These are phyloP conservation scores for Erythrobasidium hasegawianum DNA, from an alignment of 1,284 basidiomycete genomes.

Conservation along the genomic window DNA sequence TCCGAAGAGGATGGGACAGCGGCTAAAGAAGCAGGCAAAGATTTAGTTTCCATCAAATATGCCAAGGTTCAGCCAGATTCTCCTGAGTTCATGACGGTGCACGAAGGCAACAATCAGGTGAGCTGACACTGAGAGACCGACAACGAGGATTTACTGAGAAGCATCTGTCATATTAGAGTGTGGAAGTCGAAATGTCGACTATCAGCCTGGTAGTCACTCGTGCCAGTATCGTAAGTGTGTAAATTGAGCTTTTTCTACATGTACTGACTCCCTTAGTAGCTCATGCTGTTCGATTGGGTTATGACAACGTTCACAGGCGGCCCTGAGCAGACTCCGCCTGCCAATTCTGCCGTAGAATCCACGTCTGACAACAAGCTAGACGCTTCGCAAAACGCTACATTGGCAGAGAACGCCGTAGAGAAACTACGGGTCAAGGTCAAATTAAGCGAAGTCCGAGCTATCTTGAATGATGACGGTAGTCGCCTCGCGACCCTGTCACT, in stretches of 20 bases:
- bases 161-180: constrained; percentile 60
- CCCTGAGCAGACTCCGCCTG: constrained; percentile 42
- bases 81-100: constrained; percentile 76
- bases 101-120: constrained; percentile 71
- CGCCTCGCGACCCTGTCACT: constrained; percentile 82
- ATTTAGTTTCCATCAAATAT: constrained; percentile 83
- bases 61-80: constrained; percentile 74
- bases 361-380: not conserved
- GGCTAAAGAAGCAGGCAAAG: constrained; percentile 52
- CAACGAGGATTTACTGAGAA: not conserved
- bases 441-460: constrained; percentile 78
- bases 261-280: constrained; percentile 39
- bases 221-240: constrained; percentile 63
- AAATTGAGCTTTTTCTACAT: too few species aligned
- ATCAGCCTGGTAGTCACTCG: constrained; percentile 86
- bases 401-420: constrained; percentile 4
- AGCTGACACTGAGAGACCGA: too few species aligned
- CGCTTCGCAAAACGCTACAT: constrained; percentile 8
- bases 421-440: constrained; percentile 66
- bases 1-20: constrained; percentile 57
- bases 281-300: constrained; percentile 92
- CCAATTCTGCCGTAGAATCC: not conserved
- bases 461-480: constrained; percentile 71
- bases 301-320: constrained; percentile 88
- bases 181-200: constrained; percentile 86